These are phyloP conservation scores for Mesembryanthemum crystallinum DNA, from an alignment of 148 eudicot genomes.

Conservation along the genomic window DNA sequence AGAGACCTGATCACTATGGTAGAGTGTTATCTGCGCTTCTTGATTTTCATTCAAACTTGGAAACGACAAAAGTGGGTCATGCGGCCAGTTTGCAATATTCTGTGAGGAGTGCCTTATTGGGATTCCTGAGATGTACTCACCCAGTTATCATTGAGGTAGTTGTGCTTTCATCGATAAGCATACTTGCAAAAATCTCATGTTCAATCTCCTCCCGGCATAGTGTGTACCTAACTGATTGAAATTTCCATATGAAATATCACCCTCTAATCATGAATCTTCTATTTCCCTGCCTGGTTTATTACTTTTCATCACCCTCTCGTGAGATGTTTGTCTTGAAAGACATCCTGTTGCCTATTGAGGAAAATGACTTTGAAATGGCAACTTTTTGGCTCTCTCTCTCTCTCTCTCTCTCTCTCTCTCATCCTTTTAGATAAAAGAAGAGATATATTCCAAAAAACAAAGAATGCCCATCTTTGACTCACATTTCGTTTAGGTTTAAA, in stretches of 20 bases:
- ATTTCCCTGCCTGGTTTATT: background rate
- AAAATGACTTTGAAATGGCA: background rate
- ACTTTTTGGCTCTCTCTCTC: background rate
- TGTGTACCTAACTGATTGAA: background rate
- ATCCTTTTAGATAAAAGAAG: background rate
- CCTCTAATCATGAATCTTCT: background rate
- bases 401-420: background rate
- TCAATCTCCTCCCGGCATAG: background rate
- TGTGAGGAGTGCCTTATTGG: slow-evolving; percentile 79
- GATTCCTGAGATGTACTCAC: slow-evolving; percentile 79
- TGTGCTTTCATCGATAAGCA: background rate
- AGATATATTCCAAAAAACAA: background rate
- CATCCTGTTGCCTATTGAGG: background rate
- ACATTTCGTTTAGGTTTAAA: background rate
- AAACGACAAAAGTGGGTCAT: slow-evolving; percentile 58
- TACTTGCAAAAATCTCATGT: background rate
- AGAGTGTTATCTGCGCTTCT: slow-evolving; percentile 61
- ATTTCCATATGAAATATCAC: background rate
- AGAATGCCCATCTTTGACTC: background rate
- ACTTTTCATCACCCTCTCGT: background rate
- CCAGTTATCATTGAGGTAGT: slow-evolving; percentile 70
- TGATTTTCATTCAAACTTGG: slow-evolving; percentile 60
- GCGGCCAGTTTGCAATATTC: slow-evolving; percentile 80
- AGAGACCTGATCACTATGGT: slow-evolving; percentile 61
- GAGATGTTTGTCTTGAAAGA: background rate